Evolutionary conservation across 2,329 filamentous ascomycete species (phyloP).

Genomic region (Bipolaris cookei): DNA sequence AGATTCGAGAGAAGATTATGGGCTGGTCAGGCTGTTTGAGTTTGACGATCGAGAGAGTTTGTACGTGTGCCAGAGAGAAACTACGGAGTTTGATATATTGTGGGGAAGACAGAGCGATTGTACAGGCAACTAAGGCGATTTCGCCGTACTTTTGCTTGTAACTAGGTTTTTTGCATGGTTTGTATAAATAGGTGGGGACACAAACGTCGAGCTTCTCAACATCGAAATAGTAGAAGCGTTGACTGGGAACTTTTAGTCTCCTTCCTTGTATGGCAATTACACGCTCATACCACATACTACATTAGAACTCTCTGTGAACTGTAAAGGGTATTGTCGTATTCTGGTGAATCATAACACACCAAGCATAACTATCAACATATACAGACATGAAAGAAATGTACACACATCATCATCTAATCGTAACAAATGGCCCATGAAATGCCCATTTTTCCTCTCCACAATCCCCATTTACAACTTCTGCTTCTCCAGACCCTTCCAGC

Average conservation of each 20-base stretch:
- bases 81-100: not conserved
- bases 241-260: not conserved
- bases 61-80: no score
- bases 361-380: not conserved
- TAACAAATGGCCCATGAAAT: not conserved
- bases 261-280: not conserved
- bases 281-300: not conserved
- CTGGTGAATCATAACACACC: not conserved
- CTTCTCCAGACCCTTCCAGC: constrained; percentile 65
- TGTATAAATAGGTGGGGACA: no score
- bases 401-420: constrained; percentile 1
- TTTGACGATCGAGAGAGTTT: not conserved
- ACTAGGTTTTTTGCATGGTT: no score
- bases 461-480: constrained; percentile 56
- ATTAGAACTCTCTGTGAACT: not conserved
- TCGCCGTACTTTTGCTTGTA: no score
- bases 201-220: not conserved
- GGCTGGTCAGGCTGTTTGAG: not conserved
- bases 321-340: not conserved
- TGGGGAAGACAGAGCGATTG: no score
- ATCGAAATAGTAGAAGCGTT: not conserved
- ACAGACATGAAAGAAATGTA: constrained; percentile 1
- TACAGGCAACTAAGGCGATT: no score
- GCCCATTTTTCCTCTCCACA: not conserved
- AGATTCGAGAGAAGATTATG: not conserved